Conservation (phyloP, 1,139 yeast species). For the Scheffersomyces insectosa region DNA sequence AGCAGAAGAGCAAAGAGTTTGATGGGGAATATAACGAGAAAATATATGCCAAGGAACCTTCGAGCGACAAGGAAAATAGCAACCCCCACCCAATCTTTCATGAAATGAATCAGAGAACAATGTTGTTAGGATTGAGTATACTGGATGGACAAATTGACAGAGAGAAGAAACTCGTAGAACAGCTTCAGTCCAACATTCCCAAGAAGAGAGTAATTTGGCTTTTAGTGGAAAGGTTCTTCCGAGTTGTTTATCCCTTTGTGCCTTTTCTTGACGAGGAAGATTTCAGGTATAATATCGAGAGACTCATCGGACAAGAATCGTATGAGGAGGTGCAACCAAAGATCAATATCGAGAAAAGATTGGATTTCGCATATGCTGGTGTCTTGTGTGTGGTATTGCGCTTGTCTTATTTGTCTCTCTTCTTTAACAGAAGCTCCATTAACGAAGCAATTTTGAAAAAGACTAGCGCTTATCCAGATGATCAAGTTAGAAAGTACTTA, state of each 20-base stretch:
- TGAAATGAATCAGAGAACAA: background rate
- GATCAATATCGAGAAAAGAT: conserved; percentile 25
- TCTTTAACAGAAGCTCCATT: conserved; percentile 28
- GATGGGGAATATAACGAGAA: conserved; percentile 20
- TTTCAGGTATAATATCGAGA: conserved; percentile 17
- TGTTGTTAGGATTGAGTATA: conserved; percentile 24
- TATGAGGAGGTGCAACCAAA: conserved; percentile 15
- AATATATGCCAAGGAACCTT: conserved; percentile 19
- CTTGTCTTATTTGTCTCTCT: conserved; percentile 31
- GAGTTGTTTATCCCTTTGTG: conserved; percentile 41
- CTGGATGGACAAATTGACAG: conserved; percentile 30
- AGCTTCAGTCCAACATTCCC: conserved; percentile 46
- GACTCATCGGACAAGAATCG: conserved; percentile 25
- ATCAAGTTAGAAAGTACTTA: conserved; percentile 23
- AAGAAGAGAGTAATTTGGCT: conserved; percentile 44
- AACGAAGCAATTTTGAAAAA: conserved; percentile 29
- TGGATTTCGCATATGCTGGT: conserved; percentile 38
- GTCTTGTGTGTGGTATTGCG: conserved; percentile 27
- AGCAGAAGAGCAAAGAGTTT: conserved; percentile 2
- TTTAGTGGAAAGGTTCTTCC: conserved; percentile 46
- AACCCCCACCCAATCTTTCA: background rate
- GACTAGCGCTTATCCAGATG: conserved; percentile 19
- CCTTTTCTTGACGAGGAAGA: conserved; percentile 50
- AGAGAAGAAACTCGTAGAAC: conserved; percentile 27
- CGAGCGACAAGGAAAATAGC: conserved; percentile 10